phyloP scores from a whole-genome alignment of 441 rosid genomes.

The Jatropha multifida region DNA sequence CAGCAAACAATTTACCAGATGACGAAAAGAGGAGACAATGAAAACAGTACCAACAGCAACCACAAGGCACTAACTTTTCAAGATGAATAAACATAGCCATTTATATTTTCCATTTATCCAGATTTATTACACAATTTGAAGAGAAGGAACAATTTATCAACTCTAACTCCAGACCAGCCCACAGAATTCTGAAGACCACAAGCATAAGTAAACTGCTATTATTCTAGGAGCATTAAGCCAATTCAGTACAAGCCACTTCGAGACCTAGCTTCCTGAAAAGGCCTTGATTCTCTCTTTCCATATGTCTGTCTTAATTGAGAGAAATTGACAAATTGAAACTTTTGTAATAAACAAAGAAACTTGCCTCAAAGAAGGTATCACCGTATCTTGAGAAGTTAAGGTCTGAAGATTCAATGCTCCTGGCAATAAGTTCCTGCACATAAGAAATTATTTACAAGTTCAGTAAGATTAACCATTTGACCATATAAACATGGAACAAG shows the following conservation, averaged over 20 bases:
- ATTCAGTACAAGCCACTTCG: not conserved
- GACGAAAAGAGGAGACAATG: not conserved
- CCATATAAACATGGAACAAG: not conserved
- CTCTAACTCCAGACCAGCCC: not conserved
- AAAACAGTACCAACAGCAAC: not conserved
- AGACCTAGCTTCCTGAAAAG: not conserved
- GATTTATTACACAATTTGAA: not conserved
- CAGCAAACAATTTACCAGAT: not conserved
- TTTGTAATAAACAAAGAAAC: conserved; percentile 11
- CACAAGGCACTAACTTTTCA: not conserved
- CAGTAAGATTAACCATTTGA: not conserved
- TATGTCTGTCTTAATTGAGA: not conserved
- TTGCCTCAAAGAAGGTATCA: conserved; percentile 97
- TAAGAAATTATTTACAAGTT: not conserved
- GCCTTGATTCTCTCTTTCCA: not conserved
- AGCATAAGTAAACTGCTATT: not conserved
- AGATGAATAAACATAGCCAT: not conserved
- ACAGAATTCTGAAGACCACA: not conserved
- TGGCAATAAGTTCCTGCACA: conserved; percentile 87
- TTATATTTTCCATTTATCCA: not conserved
- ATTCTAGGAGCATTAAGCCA: not conserved
- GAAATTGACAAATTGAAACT: not conserved
- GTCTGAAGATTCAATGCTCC: conserved; percentile 81
- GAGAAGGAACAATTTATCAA: not conserved
- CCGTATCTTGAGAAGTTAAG: conserved; percentile 98